Base-by-base conservation (phyloP, 108 stramenopile species). In the Ochromonas danica region DNA sequence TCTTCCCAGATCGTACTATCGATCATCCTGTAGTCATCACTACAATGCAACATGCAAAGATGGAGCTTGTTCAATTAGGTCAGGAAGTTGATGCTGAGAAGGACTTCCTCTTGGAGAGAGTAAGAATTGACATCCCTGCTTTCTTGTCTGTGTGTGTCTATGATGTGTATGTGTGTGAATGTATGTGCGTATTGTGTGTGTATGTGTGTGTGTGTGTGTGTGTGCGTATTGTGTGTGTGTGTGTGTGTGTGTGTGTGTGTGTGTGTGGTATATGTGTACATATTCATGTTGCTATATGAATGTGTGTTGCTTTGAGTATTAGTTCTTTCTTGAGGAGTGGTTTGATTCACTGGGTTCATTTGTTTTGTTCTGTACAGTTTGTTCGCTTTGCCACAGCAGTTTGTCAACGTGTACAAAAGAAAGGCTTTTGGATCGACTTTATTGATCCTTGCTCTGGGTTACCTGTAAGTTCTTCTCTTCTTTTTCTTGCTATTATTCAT, bases 371-470 rank as follows among this genome's bases (percentile, higher is more conserved):
- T 45, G 40, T 36, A 42, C 25, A 75, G 72, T 75, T 75, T 36
- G 36, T 42, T 57, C 6, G 6, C 10, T 27, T 75, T 27, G 72
- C 72, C 6, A 45, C 3, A 6, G 25, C 6, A 42, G 6, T 75
- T 75, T 75, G 72, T 25, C 3, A 27, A 6, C 27, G 10, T 28
- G 6, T 75, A 6, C 3, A 17, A 17, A 33, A 17, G 17, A 10
- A 30, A 57, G 36, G 36, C 2, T 25, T 39, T 62, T 88, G 84
- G 84, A 82, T 82, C 42, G 97, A 98, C 81, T 98, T 88, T 81
- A 98, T 98, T 81, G 97, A 98, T 89, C 97, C 97, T 1, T 98
- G 97, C 79, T 94, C 93, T 6, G 97, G 97, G 10, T 84, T 98
- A 51, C 95, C 97, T 39, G 94, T 95, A 93, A 85, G 92, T 39